Conservation (phyloP, 805 yeast species). For the Ogataea pilisensis region DNA sequence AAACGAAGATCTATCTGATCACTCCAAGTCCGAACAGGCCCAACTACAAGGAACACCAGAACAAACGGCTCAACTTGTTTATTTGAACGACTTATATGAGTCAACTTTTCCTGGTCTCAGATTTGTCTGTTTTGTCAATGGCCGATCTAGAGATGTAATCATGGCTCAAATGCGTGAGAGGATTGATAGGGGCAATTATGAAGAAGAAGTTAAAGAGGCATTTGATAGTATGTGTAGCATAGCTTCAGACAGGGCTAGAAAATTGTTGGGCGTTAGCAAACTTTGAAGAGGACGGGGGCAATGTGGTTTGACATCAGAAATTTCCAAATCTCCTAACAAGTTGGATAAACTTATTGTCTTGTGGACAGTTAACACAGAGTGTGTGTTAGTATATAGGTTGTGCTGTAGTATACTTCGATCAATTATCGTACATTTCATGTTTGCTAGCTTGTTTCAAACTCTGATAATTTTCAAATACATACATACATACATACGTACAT, state of each 20-base stretch:
- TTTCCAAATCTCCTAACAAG: too few relatives aligned
- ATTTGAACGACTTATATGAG: slow-evolving; percentile 50
- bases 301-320: too few relatives aligned
- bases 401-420: too few relatives aligned
- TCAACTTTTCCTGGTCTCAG: slow-evolving; percentile 57
- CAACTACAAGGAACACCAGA: slow-evolving; percentile 49
- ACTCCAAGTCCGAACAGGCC: slow-evolving; percentile 69
- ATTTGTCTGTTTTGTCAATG: slow-evolving; percentile 88
- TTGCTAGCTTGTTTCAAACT: too few relatives aligned
- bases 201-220: slow-evolving; percentile 58
- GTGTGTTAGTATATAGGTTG: too few relatives aligned
- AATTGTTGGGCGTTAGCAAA: slow-evolving; percentile 34
- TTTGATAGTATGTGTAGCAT: slow-evolving; percentile 90
- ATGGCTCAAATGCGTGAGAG: slow-evolving; percentile 59
- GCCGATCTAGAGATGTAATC: slow-evolving; percentile 61
- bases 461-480: too few relatives aligned
- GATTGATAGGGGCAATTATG: slow-evolving; percentile 51
- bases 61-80: slow-evolving; percentile 45
- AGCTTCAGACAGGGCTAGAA: slow-evolving; percentile 71
- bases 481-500: not conserved
- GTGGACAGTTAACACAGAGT: too few relatives aligned
- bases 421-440: too few relatives aligned
- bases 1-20: slow-evolving; percentile 46
- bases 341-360: too few relatives aligned
- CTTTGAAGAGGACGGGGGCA: too few relatives aligned